Evolutionary conservation across 2,329 filamentous ascomycete species (phyloP), one percentile per base, ranked within the genome.

Genomic region (Botrytis porri): DNA sequence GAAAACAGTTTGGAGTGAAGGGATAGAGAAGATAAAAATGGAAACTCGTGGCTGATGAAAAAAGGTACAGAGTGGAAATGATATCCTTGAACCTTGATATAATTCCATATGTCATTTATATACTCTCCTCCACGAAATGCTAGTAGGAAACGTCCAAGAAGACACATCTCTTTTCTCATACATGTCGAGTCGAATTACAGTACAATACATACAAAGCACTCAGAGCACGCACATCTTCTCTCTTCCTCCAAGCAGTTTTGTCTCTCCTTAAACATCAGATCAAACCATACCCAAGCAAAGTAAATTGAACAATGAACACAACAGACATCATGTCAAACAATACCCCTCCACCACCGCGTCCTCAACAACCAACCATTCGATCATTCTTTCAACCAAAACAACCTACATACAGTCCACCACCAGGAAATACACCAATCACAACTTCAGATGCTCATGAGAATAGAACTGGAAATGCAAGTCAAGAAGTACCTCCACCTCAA

Each of bases 341-440:
- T 35, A 62, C 71, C 63, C 64, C 71, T 72, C 71, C 54, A 41
- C 63, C 64, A 41, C 70, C 74, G 74, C 75, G 43, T 59, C 65
- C 32, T 71, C 72, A 78, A 37, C 87, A 90, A 78, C 81, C 85
- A 57, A 90, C 88, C 63, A 90, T 91, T 77, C 87, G 86, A 71
- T 89, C 87, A 71, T 91, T 91, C 83, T 90, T 91, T 80, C 84
- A 85, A 75, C 84, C 85, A 65, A 82, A 82, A 76, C 79, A 83
- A 64, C 84, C 85, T 61, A 82, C 83, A 73, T 86, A 86, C 76
- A 79, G 84, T 77, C 75, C 82, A 73, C 82, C 84, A 74, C 83
- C 82, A 70, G 77, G 80, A 35, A 66, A 32, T 67, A 62, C 74
- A 66, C 65, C 73, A 48, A 65, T 37, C 65, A 62, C 48, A 63